Evolutionary conservation across 2,329 filamentous ascomycete genomes (phyloP).

Genomic region (Westerdykella aurantiaca): DNA sequence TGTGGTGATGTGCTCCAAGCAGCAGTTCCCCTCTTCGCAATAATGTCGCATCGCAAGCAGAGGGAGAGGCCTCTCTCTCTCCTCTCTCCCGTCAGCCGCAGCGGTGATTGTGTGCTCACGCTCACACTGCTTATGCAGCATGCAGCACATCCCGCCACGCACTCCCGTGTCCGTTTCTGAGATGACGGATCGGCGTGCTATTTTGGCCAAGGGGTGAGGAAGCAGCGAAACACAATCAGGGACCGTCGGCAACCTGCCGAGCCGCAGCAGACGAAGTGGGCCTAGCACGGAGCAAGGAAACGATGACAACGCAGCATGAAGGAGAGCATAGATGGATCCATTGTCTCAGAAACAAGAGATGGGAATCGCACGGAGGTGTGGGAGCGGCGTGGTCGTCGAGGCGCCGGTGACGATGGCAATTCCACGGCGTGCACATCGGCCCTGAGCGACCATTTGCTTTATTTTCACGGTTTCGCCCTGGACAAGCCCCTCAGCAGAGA

Average conservation of each 20-base stretch:
- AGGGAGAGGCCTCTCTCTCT: no score
- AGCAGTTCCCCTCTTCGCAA: no score
- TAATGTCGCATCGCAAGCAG: no score
- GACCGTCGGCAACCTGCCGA: conserved; percentile 5
- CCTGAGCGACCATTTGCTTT: neutral
- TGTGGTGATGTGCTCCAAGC: no score
- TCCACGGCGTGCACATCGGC: neutral
- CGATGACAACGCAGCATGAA: neutral
- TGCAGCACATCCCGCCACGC: no score
- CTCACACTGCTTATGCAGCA: no score
- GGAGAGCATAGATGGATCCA: conserved; percentile 1
- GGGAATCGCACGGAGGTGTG: neutral
- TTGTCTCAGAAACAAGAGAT: neutral
- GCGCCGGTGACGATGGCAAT: neutral
- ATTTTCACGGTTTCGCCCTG: neutral
- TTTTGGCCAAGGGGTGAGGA: conserved; percentile 24
- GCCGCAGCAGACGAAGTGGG: neutral
- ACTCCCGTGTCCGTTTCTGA: no score
- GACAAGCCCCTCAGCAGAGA: neutral
- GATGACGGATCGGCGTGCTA: conserved; percentile 8
- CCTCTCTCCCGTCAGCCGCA: no score
- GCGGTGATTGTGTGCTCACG: no score
- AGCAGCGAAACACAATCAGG: conserved; percentile 28
- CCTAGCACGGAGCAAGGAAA: no score
- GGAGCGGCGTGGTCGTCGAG: neutral